Conservation (phyloP, 768 basidiomycete species). For the Mycena capillaripes region DNA sequence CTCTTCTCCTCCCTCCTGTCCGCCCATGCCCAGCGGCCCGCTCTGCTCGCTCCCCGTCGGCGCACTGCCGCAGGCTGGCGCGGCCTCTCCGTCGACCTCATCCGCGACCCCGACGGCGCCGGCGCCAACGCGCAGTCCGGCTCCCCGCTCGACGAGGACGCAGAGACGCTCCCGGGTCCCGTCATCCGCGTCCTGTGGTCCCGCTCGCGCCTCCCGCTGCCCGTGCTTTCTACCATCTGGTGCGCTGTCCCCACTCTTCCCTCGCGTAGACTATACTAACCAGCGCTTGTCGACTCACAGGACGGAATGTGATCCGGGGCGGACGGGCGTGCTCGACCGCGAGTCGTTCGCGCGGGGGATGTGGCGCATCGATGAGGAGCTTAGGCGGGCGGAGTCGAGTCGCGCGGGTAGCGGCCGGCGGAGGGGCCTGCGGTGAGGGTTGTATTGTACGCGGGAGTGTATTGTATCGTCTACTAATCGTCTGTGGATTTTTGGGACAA, state of each 20-base stretch:
- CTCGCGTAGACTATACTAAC: slow-evolving; percentile 15
- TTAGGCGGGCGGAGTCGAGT: slow-evolving; percentile 60
- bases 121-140: slow-evolving; percentile 43
- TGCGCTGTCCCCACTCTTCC: slow-evolving; percentile 48
- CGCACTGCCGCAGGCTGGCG: slow-evolving; percentile 79
- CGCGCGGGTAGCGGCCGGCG: neutral
- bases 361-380: slow-evolving; percentile 91
- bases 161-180: slow-evolving; percentile 25
- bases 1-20: slow-evolving; percentile 78
- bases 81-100: slow-evolving; percentile 77
- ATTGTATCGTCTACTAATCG: slow-evolving; percentile 5
- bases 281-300: slow-evolving; percentile 50
- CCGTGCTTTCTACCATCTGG: slow-evolving; percentile 74
- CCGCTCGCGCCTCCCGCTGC: slow-evolving; percentile 31
- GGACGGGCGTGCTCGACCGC: slow-evolving; percentile 70
- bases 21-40: slow-evolving; percentile 62
- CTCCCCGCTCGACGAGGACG: slow-evolving; percentile 28
- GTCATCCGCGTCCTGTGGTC: slow-evolving; percentile 31
- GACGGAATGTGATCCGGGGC: slow-evolving; percentile 76
- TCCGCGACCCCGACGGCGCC: slow-evolving; percentile 58
- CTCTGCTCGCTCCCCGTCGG: slow-evolving; percentile 53
- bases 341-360: slow-evolving; percentile 82
- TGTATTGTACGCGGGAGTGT: neutral
- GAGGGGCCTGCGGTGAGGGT: neutral
- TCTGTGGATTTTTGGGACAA: neutral